Base-by-base conservation (phyloP, 495 filamentous ascomycete species). In the Daldinia loculata region DNA sequence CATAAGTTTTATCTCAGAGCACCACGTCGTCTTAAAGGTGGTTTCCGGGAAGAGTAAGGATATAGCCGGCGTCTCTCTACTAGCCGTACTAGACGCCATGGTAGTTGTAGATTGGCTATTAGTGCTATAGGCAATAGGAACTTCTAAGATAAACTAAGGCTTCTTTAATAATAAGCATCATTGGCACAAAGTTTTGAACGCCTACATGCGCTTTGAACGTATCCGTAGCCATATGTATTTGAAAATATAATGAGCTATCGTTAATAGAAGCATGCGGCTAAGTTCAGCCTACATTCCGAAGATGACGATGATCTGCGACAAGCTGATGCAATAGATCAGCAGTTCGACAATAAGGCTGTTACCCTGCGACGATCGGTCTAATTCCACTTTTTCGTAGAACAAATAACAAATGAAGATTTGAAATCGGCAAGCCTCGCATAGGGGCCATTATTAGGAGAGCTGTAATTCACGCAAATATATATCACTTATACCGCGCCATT, bases 401-500 rank as follows among this genome's bases (percentile, higher is more conserved):
- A 48, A 22, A 48, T 11, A 4, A 24, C 9, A 6, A 48, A 48
- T 9, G 19, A 24, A 48, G 9, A 14, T 24, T 24, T 29, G 2
- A 53, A 27, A 30, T 30, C 15, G 26, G 15, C 24, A 17, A 30
- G 12, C 3, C 17, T 55, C 5, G 12, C 4, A 27, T 15, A 41
- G 60, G 11, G 48, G 45, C 41, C 27, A 30, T 39, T 55, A 24
- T 53, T 24, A 30, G 5, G 26, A 19, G 36, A 32, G 15, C 14
- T 15, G 27, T 43, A 48, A 45, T 36, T 15, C 36, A 50, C 22
- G 53, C 29, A 14, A 17, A 6, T 27, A 26, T 27, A 26, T 8
- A 38, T 41, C 36, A 17, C 9, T 22, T n/a, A 51, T 56, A 51
- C 56, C 61, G 14, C 41, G 50, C 51, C 48, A 56, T 66, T 29